Evolutionary conservation across 768 basidiomycete genomes (phyloP).

Genomic region (Tylopilus plumbeoviolaceoides): DNA sequence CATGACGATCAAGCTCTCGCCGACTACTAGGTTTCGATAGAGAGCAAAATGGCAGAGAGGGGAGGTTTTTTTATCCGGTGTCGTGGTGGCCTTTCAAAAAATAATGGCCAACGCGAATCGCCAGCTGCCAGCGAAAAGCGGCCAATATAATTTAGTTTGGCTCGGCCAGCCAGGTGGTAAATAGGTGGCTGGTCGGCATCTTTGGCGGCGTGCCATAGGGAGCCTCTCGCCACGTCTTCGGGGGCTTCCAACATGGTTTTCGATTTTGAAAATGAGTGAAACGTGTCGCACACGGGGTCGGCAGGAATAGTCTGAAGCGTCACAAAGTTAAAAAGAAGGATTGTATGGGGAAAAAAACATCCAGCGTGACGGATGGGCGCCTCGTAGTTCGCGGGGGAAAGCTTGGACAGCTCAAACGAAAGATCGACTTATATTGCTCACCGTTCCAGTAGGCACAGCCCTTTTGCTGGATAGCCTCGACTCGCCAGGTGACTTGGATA

Average conservation of each 20-base stretch:
- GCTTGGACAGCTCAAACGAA: background rate
- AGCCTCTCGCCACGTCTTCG: background rate
- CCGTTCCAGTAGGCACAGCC: conserved; percentile 2
- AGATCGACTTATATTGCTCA: background rate
- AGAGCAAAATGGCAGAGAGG: too few relatives aligned
- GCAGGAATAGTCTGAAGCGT: background rate
- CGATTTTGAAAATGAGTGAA: background rate
- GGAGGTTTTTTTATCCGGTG: background rate
- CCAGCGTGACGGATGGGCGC: background rate
- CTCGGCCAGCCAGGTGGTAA: background rate
- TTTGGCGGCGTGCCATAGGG: background rate
- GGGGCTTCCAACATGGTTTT: background rate
- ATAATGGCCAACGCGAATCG: background rate
- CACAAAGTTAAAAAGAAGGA: too few relatives aligned
- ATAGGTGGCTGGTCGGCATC: background rate
- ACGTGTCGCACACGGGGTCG: background rate
- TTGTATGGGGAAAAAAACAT: conserved; percentile 4
- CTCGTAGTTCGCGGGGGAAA: background rate
- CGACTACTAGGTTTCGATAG: background rate
- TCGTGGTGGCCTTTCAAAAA: background rate
- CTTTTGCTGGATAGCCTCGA: too few relatives aligned
- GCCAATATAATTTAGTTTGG: background rate
- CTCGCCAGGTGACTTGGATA: too few relatives aligned
- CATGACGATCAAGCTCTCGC: background rate
- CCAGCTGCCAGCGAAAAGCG: conserved; percentile 1